Percentiles rank a stretch among this genome's conserved stretches.
Conservation (phyloP, 139 green algal species). For the Chloropicon primus region DNA sequence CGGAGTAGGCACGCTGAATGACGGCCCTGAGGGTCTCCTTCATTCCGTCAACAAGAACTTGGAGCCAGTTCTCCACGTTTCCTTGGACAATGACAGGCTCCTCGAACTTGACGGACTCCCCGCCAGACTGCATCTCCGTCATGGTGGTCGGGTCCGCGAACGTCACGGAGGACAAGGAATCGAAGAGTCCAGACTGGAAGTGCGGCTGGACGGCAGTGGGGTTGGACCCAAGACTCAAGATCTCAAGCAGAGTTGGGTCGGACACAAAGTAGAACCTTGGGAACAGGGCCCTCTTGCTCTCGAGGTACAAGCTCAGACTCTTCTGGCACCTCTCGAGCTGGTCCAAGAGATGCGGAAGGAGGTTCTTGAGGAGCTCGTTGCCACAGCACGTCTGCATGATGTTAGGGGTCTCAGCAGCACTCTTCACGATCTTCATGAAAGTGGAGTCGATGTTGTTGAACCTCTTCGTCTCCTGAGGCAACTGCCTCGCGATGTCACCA, state of each 20-base stretch:
- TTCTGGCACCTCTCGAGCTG: slow-evolving; percentile 95
- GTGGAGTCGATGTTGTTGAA: slow-evolving; percentile 94
- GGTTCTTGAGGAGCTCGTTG: slow-evolving; percentile 78
- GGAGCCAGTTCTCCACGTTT: slow-evolving; percentile 92
- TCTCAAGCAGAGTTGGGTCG: slow-evolving; percentile 89
- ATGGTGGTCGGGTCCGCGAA: slow-evolving; percentile 84
- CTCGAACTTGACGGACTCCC: slow-evolving; percentile 52
- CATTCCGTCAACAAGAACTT: slow-evolving; percentile 87
- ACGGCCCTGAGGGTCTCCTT: slow-evolving; percentile 43
- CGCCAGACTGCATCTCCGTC: slow-evolving; percentile 73
- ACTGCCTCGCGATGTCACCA: slow-evolving; percentile 92
- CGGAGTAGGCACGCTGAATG: slow-evolving; percentile 18
- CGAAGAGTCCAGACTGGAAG: slow-evolving; percentile 92
- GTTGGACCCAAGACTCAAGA: slow-evolving; percentile 84
- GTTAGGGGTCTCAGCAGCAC: slow-evolving; percentile 61
- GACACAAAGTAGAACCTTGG: slow-evolving; percentile 96
- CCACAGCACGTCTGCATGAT: slow-evolving; percentile 69
- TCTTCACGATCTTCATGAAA: slow-evolving; percentile 88
- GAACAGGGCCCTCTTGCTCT: slow-evolving; percentile 89
- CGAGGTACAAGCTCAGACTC: slow-evolving; percentile 76
- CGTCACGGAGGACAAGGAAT: slow-evolving; percentile 71
- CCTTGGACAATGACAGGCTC: slow-evolving; percentile 58
- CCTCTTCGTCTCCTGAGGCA: slow-evolving; percentile 84
- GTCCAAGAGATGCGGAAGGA: slow-evolving; percentile 83
- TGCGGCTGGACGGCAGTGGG: slow-evolving; percentile 77